phyloP scores from a whole-genome alignment of 1,284 basidiomycete genomes.

The Inonotus hispidus region DNA sequence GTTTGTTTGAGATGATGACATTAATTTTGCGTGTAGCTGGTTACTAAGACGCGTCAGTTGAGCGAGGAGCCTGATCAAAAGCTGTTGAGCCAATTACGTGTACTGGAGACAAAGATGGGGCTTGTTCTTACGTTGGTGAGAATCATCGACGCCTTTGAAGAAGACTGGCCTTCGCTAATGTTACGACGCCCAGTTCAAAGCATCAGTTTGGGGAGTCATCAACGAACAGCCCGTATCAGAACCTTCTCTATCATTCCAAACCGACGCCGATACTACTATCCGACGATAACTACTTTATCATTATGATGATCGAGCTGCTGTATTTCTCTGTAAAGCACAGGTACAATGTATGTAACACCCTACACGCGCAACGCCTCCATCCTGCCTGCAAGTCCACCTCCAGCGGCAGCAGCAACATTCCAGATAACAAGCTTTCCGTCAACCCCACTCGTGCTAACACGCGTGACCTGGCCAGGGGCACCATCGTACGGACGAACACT shows the following conservation, averaged over 20 bases:
- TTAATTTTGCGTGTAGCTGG: slow-evolving; percentile 31
- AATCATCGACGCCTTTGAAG: neutral
- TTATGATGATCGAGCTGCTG: slow-evolving; percentile 18
- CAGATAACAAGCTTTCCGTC: slow-evolving; percentile 95
- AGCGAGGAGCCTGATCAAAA: slow-evolving; percentile 67
- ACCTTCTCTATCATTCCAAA: slow-evolving; percentile 25
- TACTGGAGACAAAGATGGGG: slow-evolving; percentile 92
- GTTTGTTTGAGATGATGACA: too few species aligned
- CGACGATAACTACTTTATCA: slow-evolving; percentile 26
- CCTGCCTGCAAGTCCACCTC: slow-evolving; percentile 25
- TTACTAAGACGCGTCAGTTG: slow-evolving; percentile 52
- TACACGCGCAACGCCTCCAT: slow-evolving; percentile 50
- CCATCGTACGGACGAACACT: slow-evolving; percentile 75
- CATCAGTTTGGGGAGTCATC: slow-evolving; percentile 91
- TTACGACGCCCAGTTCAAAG: slow-evolving; percentile 69
- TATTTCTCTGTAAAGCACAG: neutral
- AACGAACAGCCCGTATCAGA: slow-evolving; percentile 72
- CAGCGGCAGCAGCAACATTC: slow-evolving; percentile 62
- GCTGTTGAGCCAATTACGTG: slow-evolving; percentile 74
- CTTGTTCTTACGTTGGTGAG: slow-evolving; percentile 83
- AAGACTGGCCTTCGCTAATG: neutral
- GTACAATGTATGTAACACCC: neutral
- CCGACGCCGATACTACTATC: slow-evolving; percentile 29
- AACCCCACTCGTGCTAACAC: slow-evolving; percentile 89
- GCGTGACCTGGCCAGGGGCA: slow-evolving; percentile 53